Conservation (phyloP, 2,329 filamentous ascomycete genomes). For the Thielaviopsis populi region DNA sequence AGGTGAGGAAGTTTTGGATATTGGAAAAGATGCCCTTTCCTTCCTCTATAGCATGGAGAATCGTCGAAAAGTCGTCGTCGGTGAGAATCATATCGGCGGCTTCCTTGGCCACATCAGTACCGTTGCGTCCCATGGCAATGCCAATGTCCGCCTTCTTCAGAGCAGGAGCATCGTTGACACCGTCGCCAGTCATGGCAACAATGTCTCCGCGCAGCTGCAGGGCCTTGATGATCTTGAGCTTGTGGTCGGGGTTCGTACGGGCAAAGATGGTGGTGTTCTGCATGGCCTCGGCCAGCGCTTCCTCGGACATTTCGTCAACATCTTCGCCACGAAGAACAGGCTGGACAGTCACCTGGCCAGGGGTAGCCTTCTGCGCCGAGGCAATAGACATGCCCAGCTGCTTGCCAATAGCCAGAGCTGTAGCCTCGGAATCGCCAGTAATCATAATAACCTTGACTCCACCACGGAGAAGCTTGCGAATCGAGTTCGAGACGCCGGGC, state of each 20-base stretch:
- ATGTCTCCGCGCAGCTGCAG: slow-evolving; percentile 88
- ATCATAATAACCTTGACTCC: slow-evolving; percentile 99
- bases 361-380: slow-evolving; percentile 32
- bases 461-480: slow-evolving; percentile 77
- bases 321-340: slow-evolving; percentile 78
- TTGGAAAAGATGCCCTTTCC: slow-evolving; percentile 99
- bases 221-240: slow-evolving; percentile 88
- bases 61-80: slow-evolving; percentile 80
- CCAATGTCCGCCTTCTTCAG: slow-evolving; percentile 96
- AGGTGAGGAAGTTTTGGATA: slow-evolving; percentile 97
- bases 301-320: slow-evolving; percentile 79
- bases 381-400: slow-evolving; percentile 87
- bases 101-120: slow-evolving; percentile 94
- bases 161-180: slow-evolving; percentile 93
- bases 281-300: slow-evolving; percentile 72
- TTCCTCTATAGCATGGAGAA: slow-evolving; percentile 90
- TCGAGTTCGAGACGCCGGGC: slow-evolving; percentile 77
- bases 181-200: slow-evolving; percentile 97
- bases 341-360: slow-evolving; percentile 44
- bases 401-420: slow-evolving; percentile 81
- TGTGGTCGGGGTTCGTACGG: slow-evolving; percentile 91
- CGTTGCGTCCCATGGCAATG: slow-evolving; percentile 88
- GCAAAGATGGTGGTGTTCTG: slow-evolving; percentile 87
- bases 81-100: slow-evolving; percentile 88
- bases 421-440: slow-evolving; percentile 89